Conservation (phyloP, 148 eudicot species). For the Rhododendron ferrugineum region DNA sequence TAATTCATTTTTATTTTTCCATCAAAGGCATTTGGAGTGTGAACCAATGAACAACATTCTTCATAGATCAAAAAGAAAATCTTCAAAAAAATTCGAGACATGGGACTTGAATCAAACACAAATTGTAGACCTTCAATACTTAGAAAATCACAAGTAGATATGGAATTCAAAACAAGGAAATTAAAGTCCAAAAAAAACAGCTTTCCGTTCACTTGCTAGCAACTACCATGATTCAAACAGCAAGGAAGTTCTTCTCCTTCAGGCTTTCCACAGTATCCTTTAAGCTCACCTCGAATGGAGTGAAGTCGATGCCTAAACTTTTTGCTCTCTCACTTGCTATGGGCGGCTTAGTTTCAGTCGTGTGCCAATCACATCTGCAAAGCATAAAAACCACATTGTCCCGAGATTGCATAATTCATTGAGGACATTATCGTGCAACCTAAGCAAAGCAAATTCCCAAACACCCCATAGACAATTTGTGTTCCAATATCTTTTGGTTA, state of each 20-base stretch:
- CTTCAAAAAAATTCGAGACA: background rate
- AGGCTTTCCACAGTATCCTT: slow-evolving; percentile 31
- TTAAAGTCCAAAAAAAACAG: background rate
- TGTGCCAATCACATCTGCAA: slow-evolving; percentile 25
- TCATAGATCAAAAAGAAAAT: background rate
- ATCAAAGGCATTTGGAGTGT: background rate
- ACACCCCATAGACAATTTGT: background rate
- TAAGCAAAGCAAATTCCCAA: background rate
- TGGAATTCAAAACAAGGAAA: background rate
- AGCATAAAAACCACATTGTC: background rate
- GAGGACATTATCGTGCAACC: background rate
- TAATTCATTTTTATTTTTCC: no score
- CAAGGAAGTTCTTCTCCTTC: slow-evolving; percentile 19
- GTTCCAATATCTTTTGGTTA: background rate
- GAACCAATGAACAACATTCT: background rate
- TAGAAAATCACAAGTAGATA: background rate
- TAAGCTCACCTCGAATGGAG: slow-evolving; percentile 14
- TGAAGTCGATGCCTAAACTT: slow-evolving; percentile 26
- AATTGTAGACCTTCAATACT: background rate
- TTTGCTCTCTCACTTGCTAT: slow-evolving; percentile 20
- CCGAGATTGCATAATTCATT: no score
- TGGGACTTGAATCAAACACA: background rate
- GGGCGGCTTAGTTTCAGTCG: slow-evolving; percentile 6
- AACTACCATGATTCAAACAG: background rate
- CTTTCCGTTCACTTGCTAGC: background rate